Conservation (phyloP, 768 basidiomycete genomes). For the Daedaleopsis sinensis region DNA sequence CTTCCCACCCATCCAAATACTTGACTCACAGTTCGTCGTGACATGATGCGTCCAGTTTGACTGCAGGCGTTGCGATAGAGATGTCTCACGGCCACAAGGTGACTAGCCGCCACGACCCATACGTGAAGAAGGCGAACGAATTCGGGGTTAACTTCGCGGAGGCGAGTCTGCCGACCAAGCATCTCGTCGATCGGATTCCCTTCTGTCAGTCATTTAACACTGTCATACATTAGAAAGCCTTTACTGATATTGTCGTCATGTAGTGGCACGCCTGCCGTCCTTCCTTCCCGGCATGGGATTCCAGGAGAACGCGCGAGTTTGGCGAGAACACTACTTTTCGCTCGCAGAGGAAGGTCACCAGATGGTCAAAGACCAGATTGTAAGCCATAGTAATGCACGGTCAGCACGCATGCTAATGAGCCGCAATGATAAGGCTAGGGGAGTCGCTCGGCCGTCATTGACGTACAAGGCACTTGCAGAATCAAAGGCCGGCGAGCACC, state of each 20-base stretch:
- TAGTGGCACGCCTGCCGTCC: conserved; percentile 27
- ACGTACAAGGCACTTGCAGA: conserved; percentile 3
- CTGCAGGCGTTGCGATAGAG: conserved; percentile 7
- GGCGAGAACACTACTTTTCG: conserved; percentile 13
- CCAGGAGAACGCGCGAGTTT: conserved; percentile 20
- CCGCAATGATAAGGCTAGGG: neutral
- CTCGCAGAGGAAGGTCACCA: conserved; percentile 10
- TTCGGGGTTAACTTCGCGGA: conserved; percentile 4
- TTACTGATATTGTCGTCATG: neutral
- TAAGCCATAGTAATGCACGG: neutral
- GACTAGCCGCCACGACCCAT: neutral
- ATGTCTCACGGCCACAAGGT: conserved; percentile 11
- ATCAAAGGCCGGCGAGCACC: neutral
- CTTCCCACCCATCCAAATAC: neutral
- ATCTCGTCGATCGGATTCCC: conserved; percentile 14
- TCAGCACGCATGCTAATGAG: no score
- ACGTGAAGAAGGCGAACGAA: conserved; percentile 3
- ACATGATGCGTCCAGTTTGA: neutral
- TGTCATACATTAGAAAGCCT: no score
- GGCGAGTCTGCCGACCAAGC: neutral
- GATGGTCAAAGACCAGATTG: conserved; percentile 12
- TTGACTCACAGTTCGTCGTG: neutral
- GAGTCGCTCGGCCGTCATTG: neutral
- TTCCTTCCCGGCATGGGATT: conserved; percentile 31
- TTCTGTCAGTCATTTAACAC: conserved; percentile 4